These are phyloP conservation scores for Plasmodium cynomolgi DNA, from an alignment of 169 alveolate species.

Conservation along the genomic window DNA sequence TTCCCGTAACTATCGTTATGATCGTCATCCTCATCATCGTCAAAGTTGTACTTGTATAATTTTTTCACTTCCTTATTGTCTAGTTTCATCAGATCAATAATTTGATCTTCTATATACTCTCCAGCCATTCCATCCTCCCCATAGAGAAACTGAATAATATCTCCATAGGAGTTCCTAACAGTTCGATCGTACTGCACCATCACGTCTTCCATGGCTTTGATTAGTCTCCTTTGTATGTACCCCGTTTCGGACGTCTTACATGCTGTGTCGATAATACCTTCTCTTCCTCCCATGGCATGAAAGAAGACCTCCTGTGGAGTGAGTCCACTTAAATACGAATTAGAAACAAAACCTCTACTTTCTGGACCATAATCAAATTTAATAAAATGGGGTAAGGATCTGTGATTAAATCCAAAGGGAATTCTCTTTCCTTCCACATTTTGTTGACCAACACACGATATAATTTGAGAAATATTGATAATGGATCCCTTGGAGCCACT, in stretches of 20 bases:
- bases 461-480: slow-evolving; percentile 97
- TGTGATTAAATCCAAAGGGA: slow-evolving; percentile 97
- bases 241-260: slow-evolving; percentile 99
- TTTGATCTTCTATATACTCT: slow-evolving; percentile 98
- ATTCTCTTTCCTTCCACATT: slow-evolving; percentile 99
- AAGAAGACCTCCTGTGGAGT: slow-evolving; percentile 99
- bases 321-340: slow-evolving; percentile 96
- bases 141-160: slow-evolving; percentile 97
- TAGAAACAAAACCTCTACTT: slow-evolving; percentile 98
- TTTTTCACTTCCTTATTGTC: slow-evolving; percentile 90
- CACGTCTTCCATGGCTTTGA: slow-evolving; percentile 99
- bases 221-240: slow-evolving; percentile 98
- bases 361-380: slow-evolving; percentile 99
- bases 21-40: slow-evolving; percentile 79
- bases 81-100: slow-evolving; percentile 92
- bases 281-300: slow-evolving; percentile 99
- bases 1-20: slow-evolving; percentile 82
- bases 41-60: slow-evolving; percentile 83
- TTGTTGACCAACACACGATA: slow-evolving; percentile 99
- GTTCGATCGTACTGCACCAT: slow-evolving; percentile 99
- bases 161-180: slow-evolving; percentile 97
- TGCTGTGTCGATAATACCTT: slow-evolving; percentile 99
- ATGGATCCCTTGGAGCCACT: slow-evolving; percentile 98
- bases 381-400: slow-evolving; percentile 99
- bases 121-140: slow-evolving; percentile 99